Conservation (phyloP, 768 basidiomycete species). For the Lactifluus volemus region DNA sequence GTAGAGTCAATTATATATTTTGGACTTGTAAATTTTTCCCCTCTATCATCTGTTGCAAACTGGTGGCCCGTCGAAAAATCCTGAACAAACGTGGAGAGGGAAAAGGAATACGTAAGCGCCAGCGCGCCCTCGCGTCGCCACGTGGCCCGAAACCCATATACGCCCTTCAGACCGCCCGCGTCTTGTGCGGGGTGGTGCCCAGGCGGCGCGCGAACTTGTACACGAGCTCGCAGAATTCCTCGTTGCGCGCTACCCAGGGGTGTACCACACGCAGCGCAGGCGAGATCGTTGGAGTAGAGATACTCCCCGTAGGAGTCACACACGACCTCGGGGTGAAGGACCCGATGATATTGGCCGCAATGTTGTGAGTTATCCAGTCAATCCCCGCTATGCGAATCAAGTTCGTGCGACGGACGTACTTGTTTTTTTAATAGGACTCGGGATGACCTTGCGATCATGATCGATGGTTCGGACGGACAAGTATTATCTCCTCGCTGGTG, state of each 20-base stretch:
- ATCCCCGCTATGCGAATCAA: background rate
- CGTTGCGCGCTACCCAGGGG: slow-evolving; percentile 48
- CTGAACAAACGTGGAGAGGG: no score
- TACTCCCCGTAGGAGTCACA: slow-evolving; percentile 39
- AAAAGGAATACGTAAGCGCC: slow-evolving; percentile 24
- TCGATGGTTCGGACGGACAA: slow-evolving; percentile 47
- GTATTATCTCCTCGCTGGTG: slow-evolving; percentile 73
- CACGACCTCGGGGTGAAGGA: slow-evolving; percentile 46
- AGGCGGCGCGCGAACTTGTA: slow-evolving; percentile 45
- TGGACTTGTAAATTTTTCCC: no score
- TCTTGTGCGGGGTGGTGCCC: slow-evolving; percentile 26
- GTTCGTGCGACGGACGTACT: slow-evolving; percentile 21
- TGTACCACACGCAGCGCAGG: slow-evolving; percentile 39
- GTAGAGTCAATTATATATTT: no score
- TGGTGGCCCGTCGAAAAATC: no score
- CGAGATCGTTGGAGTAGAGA: slow-evolving; percentile 43
- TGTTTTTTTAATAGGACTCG: slow-evolving; percentile 20
- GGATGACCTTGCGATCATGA: slow-evolving; percentile 22
- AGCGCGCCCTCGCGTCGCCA: slow-evolving; percentile 36
- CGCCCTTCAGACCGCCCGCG: slow-evolving; percentile 28
- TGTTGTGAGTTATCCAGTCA: slow-evolving; percentile 39
- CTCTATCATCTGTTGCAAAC: no score
- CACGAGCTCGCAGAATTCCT: slow-evolving; percentile 65
- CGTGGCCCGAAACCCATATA: slow-evolving; percentile 39
- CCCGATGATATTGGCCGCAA: slow-evolving; percentile 52